These are phyloP conservation scores for Yamadazyma spencermartinsiae DNA, from an alignment of 1,139 yeast species.

Conservation along the genomic window DNA sequence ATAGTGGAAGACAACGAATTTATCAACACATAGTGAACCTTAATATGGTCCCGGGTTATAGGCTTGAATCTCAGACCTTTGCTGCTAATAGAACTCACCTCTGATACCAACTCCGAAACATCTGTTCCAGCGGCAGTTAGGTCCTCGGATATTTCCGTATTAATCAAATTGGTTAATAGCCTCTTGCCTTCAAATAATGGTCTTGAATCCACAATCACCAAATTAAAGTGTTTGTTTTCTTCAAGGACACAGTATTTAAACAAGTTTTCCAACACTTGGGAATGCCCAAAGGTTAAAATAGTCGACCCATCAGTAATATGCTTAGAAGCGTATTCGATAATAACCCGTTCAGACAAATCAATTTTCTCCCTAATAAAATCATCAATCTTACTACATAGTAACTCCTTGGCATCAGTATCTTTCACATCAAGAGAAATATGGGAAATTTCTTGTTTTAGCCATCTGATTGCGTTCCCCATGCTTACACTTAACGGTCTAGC, in stretches of 20 bases:
- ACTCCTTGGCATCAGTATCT: conserved; percentile 73
- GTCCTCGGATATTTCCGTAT: conserved; percentile 28
- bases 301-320: conserved; percentile 80
- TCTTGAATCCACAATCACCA: conserved; percentile 90
- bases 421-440: conserved; percentile 68
- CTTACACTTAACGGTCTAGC: conserved; percentile 91
- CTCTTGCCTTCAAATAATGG: conserved; percentile 93
- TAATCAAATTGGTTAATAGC: conserved; percentile 58
- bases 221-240: conserved; percentile 68
- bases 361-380: conserved; percentile 83
- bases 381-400: conserved; percentile 68
- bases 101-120: conserved; percentile 27
- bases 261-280: conserved; percentile 77
- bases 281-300: conserved; percentile 84
- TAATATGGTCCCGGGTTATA: conserved; percentile 37
- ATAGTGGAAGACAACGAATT: conserved; percentile 79
- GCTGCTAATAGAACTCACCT: conserved; percentile 42
- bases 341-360: conserved; percentile 79
- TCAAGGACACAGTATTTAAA: conserved; percentile 67
- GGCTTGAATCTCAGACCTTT: conserved; percentile 19
- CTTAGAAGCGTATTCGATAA: conserved; percentile 75
- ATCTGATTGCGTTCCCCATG: conserved; percentile 97
- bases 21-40: conserved; percentile 65
- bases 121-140: conserved; percentile 28
- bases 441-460: conserved; percentile 94